Base-by-base conservation (phyloP, 1,284 basidiomycete species). In the Taiwanofungus camphoratus region DNA sequence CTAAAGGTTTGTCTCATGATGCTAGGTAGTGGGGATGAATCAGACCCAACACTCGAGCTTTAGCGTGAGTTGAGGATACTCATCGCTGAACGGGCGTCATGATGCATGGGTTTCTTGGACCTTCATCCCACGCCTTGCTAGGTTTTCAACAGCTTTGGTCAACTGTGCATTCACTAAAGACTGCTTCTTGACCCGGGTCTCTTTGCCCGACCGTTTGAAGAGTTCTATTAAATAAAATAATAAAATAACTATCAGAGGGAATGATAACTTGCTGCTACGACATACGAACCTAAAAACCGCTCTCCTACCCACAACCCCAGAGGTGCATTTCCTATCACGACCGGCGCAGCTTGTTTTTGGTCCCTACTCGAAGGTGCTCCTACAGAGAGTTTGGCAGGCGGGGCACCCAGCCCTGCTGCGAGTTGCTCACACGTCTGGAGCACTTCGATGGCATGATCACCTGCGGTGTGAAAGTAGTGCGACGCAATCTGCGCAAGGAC, bases 251-350 rank as follows among this genome's bases (percentile, higher is more conserved):
- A 36, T 19, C 24, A 20, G 5, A 6, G 20, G 13, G 23, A 26
- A 12, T 5, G 11, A 26, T 9, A 41, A 35, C 42, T 33, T 22
- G 26, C 13, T 13, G 26, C 13, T n/a, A 42, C 39, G 20, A 12
- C 31, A 30, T 54, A 62, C 73, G 39, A 39, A 84, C 83, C 82
- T 34, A 82, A 64, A 51, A 75, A 74, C 36, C 80, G 66, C 53
- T 86, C 76, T 3, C 83, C 84, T 8, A 82, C 75, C 84, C 85
- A 87, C 39, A 85, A 53, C 15, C 82, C 67, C 54, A 87, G 58
- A 15, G 74, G 71, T 4, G 73, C 78, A 47, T 85, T 85, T 8
- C 85, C 84, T 12, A 76, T 53, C 3, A 59, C 49, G 5, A 55
- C 51, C 4, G 51, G 36, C 43, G 19, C 34, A 12, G 43, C 38